phyloP scores from a whole-genome alignment of 179 eudicot genomes.

The Spinacia oleracea region DNA sequence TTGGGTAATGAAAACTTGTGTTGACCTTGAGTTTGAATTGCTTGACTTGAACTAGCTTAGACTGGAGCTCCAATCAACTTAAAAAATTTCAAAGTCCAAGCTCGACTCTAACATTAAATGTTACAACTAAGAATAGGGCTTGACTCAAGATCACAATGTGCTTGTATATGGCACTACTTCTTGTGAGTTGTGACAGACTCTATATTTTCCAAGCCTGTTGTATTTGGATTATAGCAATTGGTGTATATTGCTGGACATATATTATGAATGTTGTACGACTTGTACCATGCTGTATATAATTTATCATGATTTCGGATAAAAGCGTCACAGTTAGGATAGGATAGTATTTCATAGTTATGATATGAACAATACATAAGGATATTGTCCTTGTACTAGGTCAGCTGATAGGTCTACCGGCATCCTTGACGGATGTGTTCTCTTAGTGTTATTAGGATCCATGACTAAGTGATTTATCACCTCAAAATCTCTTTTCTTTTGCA shows the following conservation, averaged over 20 bases:
- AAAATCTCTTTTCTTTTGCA: neutral
- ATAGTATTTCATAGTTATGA: neutral
- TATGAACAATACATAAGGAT: neutral
- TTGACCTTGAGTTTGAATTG: neutral
- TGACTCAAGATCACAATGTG: neutral
- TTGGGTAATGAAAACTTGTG: neutral
- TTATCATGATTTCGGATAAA: neutral
- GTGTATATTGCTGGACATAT: neutral
- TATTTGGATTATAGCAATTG: neutral
- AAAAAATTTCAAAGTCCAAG: neutral
- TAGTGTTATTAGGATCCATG: neutral
- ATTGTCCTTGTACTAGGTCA: neutral
- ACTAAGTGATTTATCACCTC: neutral
- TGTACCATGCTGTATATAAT: neutral
- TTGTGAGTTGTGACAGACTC: neutral
- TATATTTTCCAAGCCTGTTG: neutral
- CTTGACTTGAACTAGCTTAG: neutral
- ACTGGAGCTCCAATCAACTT: neutral
- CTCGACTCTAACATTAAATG: neutral
- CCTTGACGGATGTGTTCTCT: neutral
- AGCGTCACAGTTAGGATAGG: neutral
- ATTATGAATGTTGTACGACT: neutral
- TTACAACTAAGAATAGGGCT: neutral
- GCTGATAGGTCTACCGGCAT: neutral
- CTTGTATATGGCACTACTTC: neutral